These are phyloP conservation scores for Gilbertella persicaria DNA, from an alignment of 371 early-diverging fungal species.

Conservation along the genomic window DNA sequence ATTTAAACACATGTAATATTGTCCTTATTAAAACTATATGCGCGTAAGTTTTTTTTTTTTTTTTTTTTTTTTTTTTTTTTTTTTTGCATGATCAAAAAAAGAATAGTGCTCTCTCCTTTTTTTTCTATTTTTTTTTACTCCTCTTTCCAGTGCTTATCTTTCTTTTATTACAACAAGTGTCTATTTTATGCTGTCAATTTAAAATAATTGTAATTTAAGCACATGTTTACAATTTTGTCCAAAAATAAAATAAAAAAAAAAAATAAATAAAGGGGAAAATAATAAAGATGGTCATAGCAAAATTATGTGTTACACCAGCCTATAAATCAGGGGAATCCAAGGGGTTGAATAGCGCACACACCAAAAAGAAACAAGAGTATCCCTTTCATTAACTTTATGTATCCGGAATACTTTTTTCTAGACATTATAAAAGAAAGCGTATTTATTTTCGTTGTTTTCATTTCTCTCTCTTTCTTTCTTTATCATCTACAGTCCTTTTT, in stretches of 20 bases:
- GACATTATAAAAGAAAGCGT: background rate
- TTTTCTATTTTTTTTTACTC: no score
- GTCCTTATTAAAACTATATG: background rate
- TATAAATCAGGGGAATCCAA: constrained; percentile 9
- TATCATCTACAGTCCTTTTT: background rate
- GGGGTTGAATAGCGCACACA: background rate
- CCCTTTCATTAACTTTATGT: constrained; percentile 20
- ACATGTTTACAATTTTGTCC: no score
- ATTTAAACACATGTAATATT: background rate
- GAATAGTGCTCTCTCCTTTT: constrained; percentile 1
- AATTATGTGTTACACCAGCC: constrained; percentile 7
- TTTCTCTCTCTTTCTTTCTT: background rate
- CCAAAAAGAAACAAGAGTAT: constrained; percentile 8
- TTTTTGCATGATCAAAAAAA: background rate
- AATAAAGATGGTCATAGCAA: background rate
- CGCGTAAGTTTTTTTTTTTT: background rate
- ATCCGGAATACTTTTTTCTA: constrained; percentile 1
- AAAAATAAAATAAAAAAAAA: no score
- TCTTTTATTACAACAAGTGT: background rate
- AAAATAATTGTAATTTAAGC: background rate
- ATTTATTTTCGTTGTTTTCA: background rate
- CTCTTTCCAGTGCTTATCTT: background rate
- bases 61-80: background rate
- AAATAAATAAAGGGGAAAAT: background rate
- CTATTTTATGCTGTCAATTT: background rate